Conservation (phyloP, 202 grass and related monocot genomes). For the Musa balbisiana region DNA sequence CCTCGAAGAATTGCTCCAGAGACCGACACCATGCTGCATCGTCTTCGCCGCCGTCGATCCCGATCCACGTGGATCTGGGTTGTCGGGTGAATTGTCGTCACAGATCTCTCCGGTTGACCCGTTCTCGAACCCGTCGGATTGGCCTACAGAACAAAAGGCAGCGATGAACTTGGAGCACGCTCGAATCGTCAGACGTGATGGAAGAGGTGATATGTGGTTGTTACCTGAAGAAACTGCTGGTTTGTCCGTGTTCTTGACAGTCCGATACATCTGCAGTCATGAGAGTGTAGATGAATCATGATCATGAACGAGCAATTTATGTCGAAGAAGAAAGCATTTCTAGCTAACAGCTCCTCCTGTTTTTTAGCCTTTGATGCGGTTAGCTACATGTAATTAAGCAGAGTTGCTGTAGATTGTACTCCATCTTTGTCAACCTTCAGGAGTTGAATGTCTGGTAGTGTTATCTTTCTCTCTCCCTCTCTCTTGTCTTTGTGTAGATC, state of each 20-base stretch:
- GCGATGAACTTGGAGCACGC: not conserved
- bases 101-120: constrained; percentile 79
- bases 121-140: constrained; percentile 77
- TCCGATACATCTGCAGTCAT: constrained; percentile 60
- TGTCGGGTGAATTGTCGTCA: constrained; percentile 65
- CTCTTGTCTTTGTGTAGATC: too few relatives aligned
- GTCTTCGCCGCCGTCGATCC: not conserved
- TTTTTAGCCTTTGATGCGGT: too few relatives aligned
- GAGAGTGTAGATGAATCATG: not conserved
- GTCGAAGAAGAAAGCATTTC: not conserved
- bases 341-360: too few relatives aligned
- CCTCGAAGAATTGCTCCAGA: constrained; percentile 8
- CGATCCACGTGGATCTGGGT: not conserved
- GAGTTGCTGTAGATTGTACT: too few relatives aligned
- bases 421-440: too few relatives aligned
- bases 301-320: not conserved
- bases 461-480: not conserved
- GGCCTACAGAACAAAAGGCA: constrained; percentile 30
- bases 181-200: not conserved
- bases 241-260: constrained; percentile 8
- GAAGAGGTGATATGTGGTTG: not conserved
- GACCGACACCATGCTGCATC: not conserved
- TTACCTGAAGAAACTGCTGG: constrained; percentile 55
- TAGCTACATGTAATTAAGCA: too few relatives aligned
- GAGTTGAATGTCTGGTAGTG: not conserved